phyloP scores from a whole-genome alignment of 2,329 filamentous ascomycete genomes.

The Fonsecaea erecta region DNA sequence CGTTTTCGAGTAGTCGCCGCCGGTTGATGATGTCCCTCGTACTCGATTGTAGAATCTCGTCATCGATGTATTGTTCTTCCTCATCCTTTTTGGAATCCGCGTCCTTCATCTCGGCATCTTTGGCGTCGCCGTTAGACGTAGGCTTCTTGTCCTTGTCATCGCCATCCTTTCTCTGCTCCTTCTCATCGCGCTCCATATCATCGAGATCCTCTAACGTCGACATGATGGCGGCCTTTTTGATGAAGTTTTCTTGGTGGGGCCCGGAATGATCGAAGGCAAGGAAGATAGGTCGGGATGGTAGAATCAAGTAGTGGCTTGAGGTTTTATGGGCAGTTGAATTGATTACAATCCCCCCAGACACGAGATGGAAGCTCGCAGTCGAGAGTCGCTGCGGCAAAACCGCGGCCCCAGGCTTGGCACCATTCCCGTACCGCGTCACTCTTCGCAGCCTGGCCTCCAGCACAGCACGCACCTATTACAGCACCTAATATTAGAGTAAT shows the following conservation, averaged over 20 bases:
- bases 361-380: constrained; percentile 12
- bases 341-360: constrained; percentile 11
- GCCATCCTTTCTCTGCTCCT: constrained; percentile 64
- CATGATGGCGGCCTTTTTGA: constrained; percentile 59
- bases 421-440: constrained; percentile 28
- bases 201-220: constrained; percentile 91
- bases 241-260: background rate
- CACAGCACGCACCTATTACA: no score
- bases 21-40: constrained; percentile 94
- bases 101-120: constrained; percentile 91
- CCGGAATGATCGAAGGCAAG: background rate
- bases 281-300: background rate
- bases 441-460: constrained; percentile 27
- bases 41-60: constrained; percentile 89
- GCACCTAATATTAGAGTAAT: no score
- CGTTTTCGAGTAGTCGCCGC: constrained; percentile 91
- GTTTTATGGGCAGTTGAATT: constrained; percentile 12
- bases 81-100: constrained; percentile 67
- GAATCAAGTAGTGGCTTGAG: background rate
- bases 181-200: constrained; percentile 78
- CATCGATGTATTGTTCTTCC: constrained; percentile 83
- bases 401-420: constrained; percentile 1
- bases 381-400: constrained; percentile 24
- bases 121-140: constrained; percentile 55
- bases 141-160: constrained; percentile 64